Evolutionary conservation across 805 yeast genomes (phyloP), one percentile per base, ranked within the genome.

Genomic region (Nakazawaea ernobii): DNA sequence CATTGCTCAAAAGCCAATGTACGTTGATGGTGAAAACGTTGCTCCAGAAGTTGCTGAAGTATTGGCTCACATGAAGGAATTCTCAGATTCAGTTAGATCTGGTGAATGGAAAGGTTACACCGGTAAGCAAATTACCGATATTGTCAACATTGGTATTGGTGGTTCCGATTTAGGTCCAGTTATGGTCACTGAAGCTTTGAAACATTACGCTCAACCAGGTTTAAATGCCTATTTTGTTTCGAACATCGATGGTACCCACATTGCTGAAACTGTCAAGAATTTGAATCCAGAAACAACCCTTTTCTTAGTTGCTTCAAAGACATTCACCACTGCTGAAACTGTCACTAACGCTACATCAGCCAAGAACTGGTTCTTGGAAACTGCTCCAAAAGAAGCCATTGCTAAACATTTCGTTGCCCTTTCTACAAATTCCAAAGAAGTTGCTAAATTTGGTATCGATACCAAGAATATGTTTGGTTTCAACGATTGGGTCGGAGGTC

Each of bases 111-210:
- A 80, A 60, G 99, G 99, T 66, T 92, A 86, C 79, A 84, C 97
- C 57, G 98, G 98, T 58, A 89, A 90, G 79, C 71, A 75, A 59
- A 92, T 94, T 71, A 86, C 94, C 59, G 95, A 89, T 62, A 82
- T 94, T 49, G 98, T 94, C 62, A 94, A 94, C 79, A 88, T 94
- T 60, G 99, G 99, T 70, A 94, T 94, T 65, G 99, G 99, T 66
- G 99, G 99, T 59, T 90, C 97, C 28, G 99, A 94, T 70, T 79
- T 94, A 60, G 99, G 99, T 60, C 99, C 99, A 40, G 98, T 94
- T 46, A 94, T 94, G 99, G 98, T 94, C 59, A 89, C 97, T 53
- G 98, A 94, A 74, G 97, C 99, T 37, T 79, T 94, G 65, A 94
- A 92, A 76, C 84, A 87, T 57, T 94, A 92, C 70, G 71, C 85